Percentiles rank a stretch among this genome's conserved stretches.
phyloP scores from a whole-genome alignment of 352 stramenopile genomes.

The Pythium diclinum region DNA sequence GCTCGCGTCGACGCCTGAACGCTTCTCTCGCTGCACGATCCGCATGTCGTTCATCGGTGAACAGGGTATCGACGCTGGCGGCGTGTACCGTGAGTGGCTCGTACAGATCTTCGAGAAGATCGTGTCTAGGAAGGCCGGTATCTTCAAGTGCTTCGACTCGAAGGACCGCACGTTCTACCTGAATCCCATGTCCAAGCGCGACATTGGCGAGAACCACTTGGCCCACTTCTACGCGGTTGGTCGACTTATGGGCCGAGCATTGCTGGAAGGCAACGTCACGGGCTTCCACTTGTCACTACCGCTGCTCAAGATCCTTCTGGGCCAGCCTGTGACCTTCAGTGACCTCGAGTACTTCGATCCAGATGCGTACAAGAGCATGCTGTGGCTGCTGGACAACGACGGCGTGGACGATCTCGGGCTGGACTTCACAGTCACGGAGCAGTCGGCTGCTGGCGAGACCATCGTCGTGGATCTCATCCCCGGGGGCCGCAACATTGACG shows the following conservation, averaged over 20 bases:
- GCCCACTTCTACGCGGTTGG: conserved; percentile 56
- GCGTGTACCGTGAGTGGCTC: conserved; percentile 86
- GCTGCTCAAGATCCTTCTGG: conserved; percentile 96
- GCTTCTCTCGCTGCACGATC: conserved; percentile 48
- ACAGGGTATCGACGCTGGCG: conserved; percentile 75
- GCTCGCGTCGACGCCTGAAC: conserved; percentile 38
- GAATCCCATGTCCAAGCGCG: conserved; percentile 53
- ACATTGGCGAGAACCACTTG: conserved; percentile 67
- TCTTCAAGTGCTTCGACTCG: conserved; percentile 57
- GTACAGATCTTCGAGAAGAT: conserved; percentile 64
- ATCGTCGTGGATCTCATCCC: conserved; percentile 57
- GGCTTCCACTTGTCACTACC: conserved; percentile 93
- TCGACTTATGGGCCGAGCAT: conserved; percentile 51
- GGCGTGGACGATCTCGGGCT: conserved; percentile 50
- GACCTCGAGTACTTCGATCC: conserved; percentile 89
- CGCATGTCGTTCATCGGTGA: conserved; percentile 83
- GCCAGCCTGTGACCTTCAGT: conserved; percentile 91
- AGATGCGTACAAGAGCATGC: conserved; percentile 53
- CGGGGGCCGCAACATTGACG: conserved; percentile 62
- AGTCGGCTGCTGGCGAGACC: conserved; percentile 22
- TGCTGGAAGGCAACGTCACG: conserved; percentile 92
- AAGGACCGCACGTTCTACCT: conserved; percentile 54
- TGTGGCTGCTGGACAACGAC: conserved; percentile 62
- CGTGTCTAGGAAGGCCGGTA: conserved; percentile 34
- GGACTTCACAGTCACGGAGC: conserved; percentile 57